phyloP scores from a whole-genome alignment of 306 rosid genomes.

The Dryas alaskensis region DNA sequence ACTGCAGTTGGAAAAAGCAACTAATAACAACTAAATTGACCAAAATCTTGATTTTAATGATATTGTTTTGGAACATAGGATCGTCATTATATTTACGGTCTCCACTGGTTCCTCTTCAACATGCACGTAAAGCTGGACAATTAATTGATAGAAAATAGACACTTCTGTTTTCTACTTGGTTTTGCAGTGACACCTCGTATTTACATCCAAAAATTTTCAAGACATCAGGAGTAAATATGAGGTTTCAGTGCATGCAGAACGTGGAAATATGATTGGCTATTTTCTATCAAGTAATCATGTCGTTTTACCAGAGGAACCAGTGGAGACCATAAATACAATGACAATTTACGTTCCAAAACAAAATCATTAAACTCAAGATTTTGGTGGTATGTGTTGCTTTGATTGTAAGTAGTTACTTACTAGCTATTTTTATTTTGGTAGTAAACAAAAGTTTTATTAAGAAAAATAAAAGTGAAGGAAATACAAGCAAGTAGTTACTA shows the following conservation, averaged over 20 bases:
- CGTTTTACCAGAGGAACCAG: background rate
- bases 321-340: background rate
- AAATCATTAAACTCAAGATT: background rate
- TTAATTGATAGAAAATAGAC: background rate
- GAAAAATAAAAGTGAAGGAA: no score
- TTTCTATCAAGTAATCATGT: background rate
- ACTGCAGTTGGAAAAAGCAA: no score
- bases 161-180: no score
- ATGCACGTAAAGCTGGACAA: background rate
- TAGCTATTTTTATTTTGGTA: no score
- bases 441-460: no score
- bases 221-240: background rate
- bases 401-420: background rate
- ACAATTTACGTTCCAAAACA: background rate
- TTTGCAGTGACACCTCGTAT: no score
- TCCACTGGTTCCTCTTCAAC: background rate
- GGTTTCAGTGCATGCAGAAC: background rate
- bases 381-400: background rate
- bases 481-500: background rate
- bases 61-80: background rate
- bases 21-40: no score
- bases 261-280: background rate
- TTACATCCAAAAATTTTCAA: no score
- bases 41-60: background rate
- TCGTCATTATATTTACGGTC: background rate